Evolutionary conservation across 73 alveolate genomes (phyloP).

Genomic region (Paramecium sonneborni): DNA sequence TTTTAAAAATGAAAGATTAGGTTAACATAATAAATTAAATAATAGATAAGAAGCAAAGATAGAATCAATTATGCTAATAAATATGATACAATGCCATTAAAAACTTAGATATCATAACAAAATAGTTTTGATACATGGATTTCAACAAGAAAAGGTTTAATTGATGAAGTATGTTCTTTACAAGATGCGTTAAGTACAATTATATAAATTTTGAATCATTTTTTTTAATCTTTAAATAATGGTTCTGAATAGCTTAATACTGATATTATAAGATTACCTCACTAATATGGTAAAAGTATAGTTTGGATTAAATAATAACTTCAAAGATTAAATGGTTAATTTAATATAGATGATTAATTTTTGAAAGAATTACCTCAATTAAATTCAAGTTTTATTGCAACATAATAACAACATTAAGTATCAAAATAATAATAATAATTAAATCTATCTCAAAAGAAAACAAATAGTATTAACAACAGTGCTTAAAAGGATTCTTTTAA

Average conservation of each 20-base stretch:
- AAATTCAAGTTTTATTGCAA: neutral
- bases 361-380: neutral
- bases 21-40: neutral
- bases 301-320: neutral
- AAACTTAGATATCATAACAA: neutral
- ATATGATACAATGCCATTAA: constrained; percentile 1
- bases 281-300: neutral
- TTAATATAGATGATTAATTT: neutral
- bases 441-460: neutral
- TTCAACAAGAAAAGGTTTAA: neutral
- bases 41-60: neutral
- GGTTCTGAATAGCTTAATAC: neutral
- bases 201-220: neutral
- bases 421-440: neutral
- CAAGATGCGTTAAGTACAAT: neutral
- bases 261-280: neutral
- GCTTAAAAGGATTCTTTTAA: neutral
- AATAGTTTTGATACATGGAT: neutral
- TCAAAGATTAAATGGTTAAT: neutral
- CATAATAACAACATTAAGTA: neutral
- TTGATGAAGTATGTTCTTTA: neutral
- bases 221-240: neutral
- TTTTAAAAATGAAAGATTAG: constrained; percentile 5
- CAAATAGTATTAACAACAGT: neutral
- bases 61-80: neutral